Percentiles rank a stretch among this genome's conserved stretches.
phyloP scores from a whole-genome alignment of 805 yeast species.

The Yarrowia sp. region DNA sequence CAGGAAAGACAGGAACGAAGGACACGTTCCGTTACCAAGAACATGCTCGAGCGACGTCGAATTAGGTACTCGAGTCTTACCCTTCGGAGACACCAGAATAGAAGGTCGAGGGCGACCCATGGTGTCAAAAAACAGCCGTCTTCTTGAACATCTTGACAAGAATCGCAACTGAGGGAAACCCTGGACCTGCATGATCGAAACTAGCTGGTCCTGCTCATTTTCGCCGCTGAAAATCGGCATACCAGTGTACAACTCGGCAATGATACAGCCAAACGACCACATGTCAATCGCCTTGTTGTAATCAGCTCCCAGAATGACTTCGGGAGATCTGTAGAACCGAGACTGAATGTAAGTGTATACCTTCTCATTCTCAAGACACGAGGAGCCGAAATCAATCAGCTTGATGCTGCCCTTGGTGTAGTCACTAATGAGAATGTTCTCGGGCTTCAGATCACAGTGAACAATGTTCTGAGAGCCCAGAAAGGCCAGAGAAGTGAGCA shows the following conservation, averaged over 20 bases:
- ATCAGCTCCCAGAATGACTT: slow-evolving; percentile 85
- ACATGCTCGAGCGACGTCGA: slow-evolving; percentile 45
- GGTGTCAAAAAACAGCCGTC: slow-evolving; percentile 51
- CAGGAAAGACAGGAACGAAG: slow-evolving; percentile 54
- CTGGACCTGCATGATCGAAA: slow-evolving; percentile 85
- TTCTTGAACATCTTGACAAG: slow-evolving; percentile 49
- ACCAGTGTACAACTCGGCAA: slow-evolving; percentile 93
- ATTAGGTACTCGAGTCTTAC: slow-evolving; percentile 44
- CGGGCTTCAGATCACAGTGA: slow-evolving; percentile 89
- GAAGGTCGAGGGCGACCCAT: slow-evolving; percentile 48
- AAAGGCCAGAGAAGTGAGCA: slow-evolving; percentile 65
- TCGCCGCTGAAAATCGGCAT: slow-evolving; percentile 96
- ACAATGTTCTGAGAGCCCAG: slow-evolving; percentile 65
- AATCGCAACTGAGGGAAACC: slow-evolving; percentile 78
- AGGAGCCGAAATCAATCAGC: slow-evolving; percentile 79
- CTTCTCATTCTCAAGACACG: slow-evolving; percentile 67
- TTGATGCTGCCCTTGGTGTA: slow-evolving; percentile 60
- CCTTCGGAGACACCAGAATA: slow-evolving; percentile 43
- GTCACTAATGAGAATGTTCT: slow-evolving; percentile 68
- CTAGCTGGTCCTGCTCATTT: slow-evolving; percentile 83
- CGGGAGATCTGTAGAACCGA: slow-evolving; percentile 96
- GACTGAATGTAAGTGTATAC: slow-evolving; percentile 95
- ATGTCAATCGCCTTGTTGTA: slow-evolving; percentile 92
- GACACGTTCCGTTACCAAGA: slow-evolving; percentile 45
- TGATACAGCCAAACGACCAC: slow-evolving; percentile 97